Conservation (phyloP, 441 rosid genomes). For the Populus hybrid region DNA sequence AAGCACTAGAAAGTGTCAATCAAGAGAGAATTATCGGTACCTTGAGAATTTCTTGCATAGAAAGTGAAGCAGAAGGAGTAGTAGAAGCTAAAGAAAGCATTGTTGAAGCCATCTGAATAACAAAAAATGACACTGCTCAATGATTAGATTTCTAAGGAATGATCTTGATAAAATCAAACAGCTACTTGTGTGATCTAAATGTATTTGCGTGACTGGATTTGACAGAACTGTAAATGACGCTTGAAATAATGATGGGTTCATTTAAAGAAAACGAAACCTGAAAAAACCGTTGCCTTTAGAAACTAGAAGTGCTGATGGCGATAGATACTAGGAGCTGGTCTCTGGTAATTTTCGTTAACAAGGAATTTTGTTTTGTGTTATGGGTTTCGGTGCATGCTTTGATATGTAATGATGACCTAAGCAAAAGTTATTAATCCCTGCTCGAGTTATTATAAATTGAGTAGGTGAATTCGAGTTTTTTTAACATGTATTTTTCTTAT, state of each 20-base stretch:
- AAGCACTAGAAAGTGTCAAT: background rate
- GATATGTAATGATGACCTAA: background rate
- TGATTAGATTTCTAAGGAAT: background rate
- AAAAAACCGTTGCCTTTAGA: background rate
- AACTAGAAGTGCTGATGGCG: background rate
- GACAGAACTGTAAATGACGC: background rate
- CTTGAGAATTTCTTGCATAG: conserved; percentile 49
- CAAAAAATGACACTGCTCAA: background rate
- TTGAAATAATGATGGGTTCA: background rate
- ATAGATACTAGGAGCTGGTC: background rate
- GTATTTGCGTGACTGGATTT: background rate
- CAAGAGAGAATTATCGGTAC: conserved; percentile 25
- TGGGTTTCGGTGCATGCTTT: background rate
- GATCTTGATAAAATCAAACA: background rate
- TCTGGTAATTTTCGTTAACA: background rate
- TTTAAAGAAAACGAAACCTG: background rate
- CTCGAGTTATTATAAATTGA: too few species aligned
- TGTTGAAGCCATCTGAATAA: conserved; percentile 50
- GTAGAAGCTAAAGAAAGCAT: conserved; percentile 59
- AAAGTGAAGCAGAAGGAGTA: conserved; percentile 40
- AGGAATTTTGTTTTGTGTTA: background rate
- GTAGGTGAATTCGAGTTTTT: too few species aligned
- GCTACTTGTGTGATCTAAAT: background rate
- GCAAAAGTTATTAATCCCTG: too few species aligned
- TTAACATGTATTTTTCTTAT: too few species aligned